Base-by-base conservation (phyloP, 1,284 basidiomycete species). In the Tylopilus sp. region DNA sequence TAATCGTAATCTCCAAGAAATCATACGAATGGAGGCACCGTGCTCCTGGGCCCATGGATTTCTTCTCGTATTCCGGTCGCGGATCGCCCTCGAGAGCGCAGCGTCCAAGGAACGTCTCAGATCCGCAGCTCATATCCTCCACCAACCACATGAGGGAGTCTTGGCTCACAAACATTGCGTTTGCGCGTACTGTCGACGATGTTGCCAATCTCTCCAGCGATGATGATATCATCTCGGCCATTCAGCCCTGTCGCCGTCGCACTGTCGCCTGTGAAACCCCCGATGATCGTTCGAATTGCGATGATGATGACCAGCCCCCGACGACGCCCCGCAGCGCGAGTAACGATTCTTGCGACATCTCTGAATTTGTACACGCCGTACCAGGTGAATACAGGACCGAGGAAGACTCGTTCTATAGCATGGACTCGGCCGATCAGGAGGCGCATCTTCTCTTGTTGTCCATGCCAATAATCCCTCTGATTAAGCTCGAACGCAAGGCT, bases 401-500 rank as follows among this genome's bases (percentile, higher is more conserved):
- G 10, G 62, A 48, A 17, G 49, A 48, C 22, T 67, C 68, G 5
- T 42, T 67, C 1, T 68, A 70, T 15, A 65, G 64, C 44, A 54
- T 42, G 53, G 60, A 64, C 40, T 70, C 68, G 17, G 64, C 66
- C 20, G 57, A 66, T 37, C 57, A 63, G n/a, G 64, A 67, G 5
- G 45, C 47, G 1, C 64, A 66, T 33, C 50, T 52, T 5, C 26
- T 59, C 31, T 52, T 68, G 43, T 57, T 70, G 44, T 68, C 68
- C 9, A 66, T 66, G 52, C 64, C 68, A 9, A 48, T 58, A 1
- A 69, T 66, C n/a, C 64, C 64, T 20, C 51, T 43, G 46, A 66
- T 66, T 43, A 66, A 57, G 25, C 64, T 66, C 4, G 57, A 66
- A 25, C 63, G 65, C 36, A 67, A 64, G 29, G 63, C 63, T n/a